Base-by-base conservation (phyloP, 2,329 filamentous ascomycete species). In the Orbilia blumenaviensis region DNA sequence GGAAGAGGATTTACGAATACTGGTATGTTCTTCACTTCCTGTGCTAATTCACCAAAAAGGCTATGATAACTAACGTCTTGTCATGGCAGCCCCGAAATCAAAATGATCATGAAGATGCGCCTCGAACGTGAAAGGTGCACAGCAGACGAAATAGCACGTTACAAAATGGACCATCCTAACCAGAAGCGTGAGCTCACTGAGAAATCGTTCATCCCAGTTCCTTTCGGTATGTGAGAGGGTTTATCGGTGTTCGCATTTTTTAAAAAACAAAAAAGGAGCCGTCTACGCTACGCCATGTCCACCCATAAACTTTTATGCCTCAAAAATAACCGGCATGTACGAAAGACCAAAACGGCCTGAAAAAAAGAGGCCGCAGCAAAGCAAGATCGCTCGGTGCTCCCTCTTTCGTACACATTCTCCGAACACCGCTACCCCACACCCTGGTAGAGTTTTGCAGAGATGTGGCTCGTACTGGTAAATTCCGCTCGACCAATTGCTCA, bases 51-150 rank as follows among this genome's bases (percentile, higher is more conserved):
- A 16, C 12, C 5, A 7, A 16, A 14, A 9, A 14, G 6, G 14
- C 25, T 38, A 25, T 50, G 14, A 18, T 58, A 36, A 68, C 25
- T 10, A 32, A 27, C 3, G 8, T 52, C 7, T 54, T 52, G 25
- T 18, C 48, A 4, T 21, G 5, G 16, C 46, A 77, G 87, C 74
- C 87, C 87, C 0, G 87, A 89, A 80, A 84, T 88, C 27, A 88
- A 88, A 83, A 86, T 88, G 84, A 77, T 84, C 44, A 81, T 88
- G 34, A 82, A 82, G 54, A 88, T 88, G 87, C 86, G 88, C 77
- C 84, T 84, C 3, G 86, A 85, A 38, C 82, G 84, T 75, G 73
- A 77, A 46, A 71, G 42, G 38, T 77, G 73, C 60, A 54, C 61
- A 12, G 34, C 27, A 6, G 66, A 71, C 12, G 66, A 71, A 5